These are phyloP conservation scores for Penicillium janthinellum DNA, from an alignment of 2,329 filamentous ascomycete species.

Conservation along the genomic window DNA sequence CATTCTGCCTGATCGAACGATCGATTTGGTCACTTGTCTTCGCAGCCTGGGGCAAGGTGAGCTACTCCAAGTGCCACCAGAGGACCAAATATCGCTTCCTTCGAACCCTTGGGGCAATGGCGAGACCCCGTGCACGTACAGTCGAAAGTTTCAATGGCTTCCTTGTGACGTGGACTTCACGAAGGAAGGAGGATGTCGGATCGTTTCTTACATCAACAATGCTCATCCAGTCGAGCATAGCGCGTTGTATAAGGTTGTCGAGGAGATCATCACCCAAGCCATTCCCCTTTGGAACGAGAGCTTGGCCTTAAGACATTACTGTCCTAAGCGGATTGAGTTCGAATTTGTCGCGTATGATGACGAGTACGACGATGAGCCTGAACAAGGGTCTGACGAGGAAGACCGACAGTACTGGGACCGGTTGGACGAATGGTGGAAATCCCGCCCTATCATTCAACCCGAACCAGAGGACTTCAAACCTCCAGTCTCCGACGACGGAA, in stretches of 20 bases:
- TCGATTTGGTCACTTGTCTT: constrained; percentile 29
- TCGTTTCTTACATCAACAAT: constrained; percentile 50
- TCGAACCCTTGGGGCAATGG: not conserved
- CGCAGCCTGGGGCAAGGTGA: constrained; percentile 14
- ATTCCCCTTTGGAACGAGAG: constrained; percentile 52
- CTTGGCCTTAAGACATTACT: constrained; percentile 10
- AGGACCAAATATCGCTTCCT: not conserved
- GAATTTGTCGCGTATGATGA: constrained; percentile 9
- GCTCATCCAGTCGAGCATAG: constrained; percentile 40
- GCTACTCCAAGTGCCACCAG: not conserved
- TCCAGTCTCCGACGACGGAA: not conserved
- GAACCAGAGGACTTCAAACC: constrained; percentile 18
- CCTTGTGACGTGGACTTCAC: constrained; percentile 42
- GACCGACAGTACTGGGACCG: constrained; percentile 5
- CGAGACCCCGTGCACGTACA: constrained; percentile 15
- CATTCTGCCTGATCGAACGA: constrained; percentile 23
- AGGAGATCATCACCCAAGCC: constrained; percentile 39
- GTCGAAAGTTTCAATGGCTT: constrained; percentile 51
- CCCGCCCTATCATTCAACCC: constrained; percentile 13
- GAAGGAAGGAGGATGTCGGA: constrained; percentile 23
- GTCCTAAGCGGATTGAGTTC: constrained; percentile 17
- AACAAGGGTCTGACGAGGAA: constrained; percentile 4
- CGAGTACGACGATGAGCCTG: constrained; percentile 1
- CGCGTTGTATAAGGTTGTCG: constrained; percentile 41
- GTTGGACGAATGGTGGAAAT: not conserved